These are phyloP conservation scores for Antarctomyces pellizariae DNA, from an alignment of 495 filamentous ascomycete genomes.

Conservation along the genomic window DNA sequence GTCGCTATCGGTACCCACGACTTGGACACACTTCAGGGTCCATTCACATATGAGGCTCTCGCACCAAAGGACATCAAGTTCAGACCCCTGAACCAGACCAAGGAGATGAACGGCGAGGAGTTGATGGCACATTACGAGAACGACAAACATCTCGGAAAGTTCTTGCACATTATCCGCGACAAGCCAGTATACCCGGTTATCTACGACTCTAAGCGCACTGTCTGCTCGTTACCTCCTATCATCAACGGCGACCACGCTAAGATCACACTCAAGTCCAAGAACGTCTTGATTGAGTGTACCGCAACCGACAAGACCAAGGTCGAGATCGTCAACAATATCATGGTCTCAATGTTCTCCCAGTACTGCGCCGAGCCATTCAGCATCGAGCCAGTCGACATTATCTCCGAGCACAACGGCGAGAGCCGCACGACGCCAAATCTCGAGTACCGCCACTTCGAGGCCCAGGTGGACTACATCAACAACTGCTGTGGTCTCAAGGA, in stretches of 20 bases:
- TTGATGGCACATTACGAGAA: conserved; percentile 92
- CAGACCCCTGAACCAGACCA: conserved; percentile 68
- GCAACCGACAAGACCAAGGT: conserved; percentile 94
- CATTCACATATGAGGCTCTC: conserved; percentile 89
- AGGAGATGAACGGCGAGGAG: conserved; percentile 66
- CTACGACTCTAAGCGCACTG: conserved; percentile 63
- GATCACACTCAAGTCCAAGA: conserved; percentile 69
- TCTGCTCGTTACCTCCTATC: conserved; percentile 88
- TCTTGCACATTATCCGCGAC: conserved; percentile 80
- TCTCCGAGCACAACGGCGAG: conserved; percentile 74
- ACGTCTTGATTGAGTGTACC: conserved; percentile 92
- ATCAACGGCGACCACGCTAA: conserved; percentile 96
- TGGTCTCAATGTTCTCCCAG: conserved; percentile 91
- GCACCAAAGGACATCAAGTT: conserved; percentile 86
- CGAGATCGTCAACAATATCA: conserved; percentile 81
- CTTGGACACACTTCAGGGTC: conserved; percentile 76
- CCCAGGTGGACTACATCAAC: conserved; percentile 82
- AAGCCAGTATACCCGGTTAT: conserved; percentile 94
- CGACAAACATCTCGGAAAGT: conserved; percentile 57
- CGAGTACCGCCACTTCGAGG: conserved; percentile 45
- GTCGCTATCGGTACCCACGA: conserved; percentile 96
- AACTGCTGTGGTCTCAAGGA: conserved; percentile 64
- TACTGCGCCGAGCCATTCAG: conserved; percentile 79
- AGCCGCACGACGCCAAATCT: conserved; percentile 63
- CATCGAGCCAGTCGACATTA: conserved; percentile 75